These are phyloP conservation scores for Macrolepiota albuminosa DNA, from an alignment of 768 basidiomycete genomes.

Conservation along the genomic window DNA sequence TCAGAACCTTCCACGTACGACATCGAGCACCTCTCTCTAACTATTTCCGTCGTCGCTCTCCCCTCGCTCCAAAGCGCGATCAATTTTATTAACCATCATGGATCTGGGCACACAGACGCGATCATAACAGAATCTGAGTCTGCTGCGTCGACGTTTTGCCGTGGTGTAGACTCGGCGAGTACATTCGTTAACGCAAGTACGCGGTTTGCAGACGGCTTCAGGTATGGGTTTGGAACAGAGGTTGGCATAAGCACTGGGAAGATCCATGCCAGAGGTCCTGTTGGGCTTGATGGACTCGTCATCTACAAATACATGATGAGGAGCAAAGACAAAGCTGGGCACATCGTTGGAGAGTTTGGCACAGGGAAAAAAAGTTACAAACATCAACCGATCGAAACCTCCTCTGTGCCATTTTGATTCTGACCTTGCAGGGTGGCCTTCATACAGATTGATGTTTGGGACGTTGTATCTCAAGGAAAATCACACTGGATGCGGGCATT, in stretches of 20 bases:
- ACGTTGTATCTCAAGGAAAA: neutral
- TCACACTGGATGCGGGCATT: neutral
- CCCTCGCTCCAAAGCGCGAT: slow-evolving; percentile 74
- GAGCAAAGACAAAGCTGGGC: slow-evolving; percentile 70
- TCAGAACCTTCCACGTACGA: slow-evolving; percentile 65
- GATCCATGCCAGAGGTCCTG: slow-evolving; percentile 95
- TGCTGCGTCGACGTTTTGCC: slow-evolving; percentile 69
- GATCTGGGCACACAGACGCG: slow-evolving; percentile 91
- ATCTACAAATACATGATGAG: slow-evolving; percentile 95
- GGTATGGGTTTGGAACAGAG: slow-evolving; percentile 97
- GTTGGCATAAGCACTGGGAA: slow-evolving; percentile 96
- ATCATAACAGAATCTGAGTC: slow-evolving; percentile 81
- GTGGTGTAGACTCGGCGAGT: slow-evolving; percentile 87
- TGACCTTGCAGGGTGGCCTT: neutral
- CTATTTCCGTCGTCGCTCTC: slow-evolving; percentile 74
- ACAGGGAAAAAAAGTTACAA: slow-evolving; percentile 70
- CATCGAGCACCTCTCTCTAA: slow-evolving; percentile 86
- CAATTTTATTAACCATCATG: slow-evolving; percentile 85
- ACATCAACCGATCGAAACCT: slow-evolving; percentile 46
- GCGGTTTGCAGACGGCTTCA: slow-evolving; percentile 93
- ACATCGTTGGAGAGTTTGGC: slow-evolving; percentile 86
- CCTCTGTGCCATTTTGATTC: slow-evolving; percentile 42
- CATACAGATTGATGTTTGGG: neutral
- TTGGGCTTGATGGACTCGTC: slow-evolving; percentile 88
- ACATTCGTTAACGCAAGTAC: slow-evolving; percentile 95